phyloP scores from a whole-genome alignment of 2,329 filamentous ascomycete species.

The Fusarium zealandicum region DNA sequence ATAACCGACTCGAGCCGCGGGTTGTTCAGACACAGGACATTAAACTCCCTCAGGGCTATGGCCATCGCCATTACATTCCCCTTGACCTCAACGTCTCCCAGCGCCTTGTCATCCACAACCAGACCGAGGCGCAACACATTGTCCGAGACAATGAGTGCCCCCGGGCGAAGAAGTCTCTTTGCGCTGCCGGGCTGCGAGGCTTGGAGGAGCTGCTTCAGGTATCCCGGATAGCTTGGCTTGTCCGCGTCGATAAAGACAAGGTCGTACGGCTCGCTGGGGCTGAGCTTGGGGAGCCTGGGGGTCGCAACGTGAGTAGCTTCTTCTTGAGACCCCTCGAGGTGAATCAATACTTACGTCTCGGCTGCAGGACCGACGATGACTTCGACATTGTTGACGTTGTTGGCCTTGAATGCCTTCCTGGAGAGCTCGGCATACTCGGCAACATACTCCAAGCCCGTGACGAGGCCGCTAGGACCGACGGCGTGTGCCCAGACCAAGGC shows the following conservation, averaged over 20 bases:
- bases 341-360: conserved; percentile 50
- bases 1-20: conserved; percentile 51
- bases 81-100: conserved; percentile 26
- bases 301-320: not conserved
- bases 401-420: conserved; percentile 48
- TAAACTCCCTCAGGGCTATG: conserved; percentile 46
- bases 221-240: conserved; percentile 59
- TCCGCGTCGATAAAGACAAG: conserved; percentile 63
- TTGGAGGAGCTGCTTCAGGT: conserved; percentile 55
- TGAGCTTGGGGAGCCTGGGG: conserved; percentile 43
- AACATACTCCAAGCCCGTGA: conserved; percentile 56
- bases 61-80: conserved; percentile 33
- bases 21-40: conserved; percentile 44
- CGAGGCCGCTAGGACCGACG: conserved; percentile 52
- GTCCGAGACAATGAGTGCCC: conserved; percentile 61
- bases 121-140: conserved; percentile 60
- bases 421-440: conserved; percentile 53
- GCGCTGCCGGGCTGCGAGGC: conserved; percentile 49
- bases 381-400: conserved; percentile 54
- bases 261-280: conserved; percentile 53
- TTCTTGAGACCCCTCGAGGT: not conserved
- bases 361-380: conserved; percentile 56
- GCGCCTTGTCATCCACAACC: conserved; percentile 50
- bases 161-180: conserved; percentile 54
- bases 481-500: conserved; percentile 57